Evolutionary conservation across 768 basidiomycete genomes (phyloP).

Genomic region (Tremella mesenterica): DNA sequence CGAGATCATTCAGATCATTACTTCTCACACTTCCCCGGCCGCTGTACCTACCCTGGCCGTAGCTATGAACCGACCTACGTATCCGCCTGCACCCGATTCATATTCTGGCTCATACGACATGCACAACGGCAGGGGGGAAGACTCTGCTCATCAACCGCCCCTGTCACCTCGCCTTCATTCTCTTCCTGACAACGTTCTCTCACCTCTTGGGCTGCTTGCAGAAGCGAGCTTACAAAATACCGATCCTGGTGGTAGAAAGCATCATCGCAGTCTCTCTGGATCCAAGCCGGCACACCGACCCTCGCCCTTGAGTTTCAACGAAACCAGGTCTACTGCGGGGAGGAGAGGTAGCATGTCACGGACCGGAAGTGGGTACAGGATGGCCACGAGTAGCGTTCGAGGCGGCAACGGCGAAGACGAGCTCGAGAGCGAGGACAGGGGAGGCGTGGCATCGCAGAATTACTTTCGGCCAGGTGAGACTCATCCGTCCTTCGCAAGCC

Average conservation of each 20-base stretch:
- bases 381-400: slow-evolving; percentile 32
- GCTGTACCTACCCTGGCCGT: slow-evolving; percentile 30
- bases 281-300: slow-evolving; percentile 16
- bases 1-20: slow-evolving; percentile 36
- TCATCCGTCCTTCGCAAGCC: too few species aligned
- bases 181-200: slow-evolving; percentile 82
- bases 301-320: slow-evolving; percentile 13
- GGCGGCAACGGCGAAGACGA: slow-evolving; percentile 43
- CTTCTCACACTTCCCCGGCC: slow-evolving; percentile 31
- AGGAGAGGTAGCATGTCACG: slow-evolving; percentile 9
- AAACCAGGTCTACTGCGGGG: background rate
- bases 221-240: slow-evolving; percentile 59
- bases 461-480: slow-evolving; percentile 85
- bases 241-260: slow-evolving; percentile 14
- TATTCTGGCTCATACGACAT: slow-evolving; percentile 12
- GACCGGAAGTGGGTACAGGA: slow-evolving; percentile 13
- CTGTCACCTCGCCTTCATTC: slow-evolving; percentile 80
- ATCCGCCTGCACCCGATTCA: slow-evolving; percentile 9
- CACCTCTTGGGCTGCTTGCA: slow-evolving; percentile 83
- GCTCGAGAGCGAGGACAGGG: slow-evolving; percentile 10
- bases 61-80: slow-evolving; percentile 28
- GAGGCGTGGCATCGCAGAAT: slow-evolving; percentile 68
- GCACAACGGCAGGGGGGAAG: slow-evolving; percentile 14
- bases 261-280: slow-evolving; percentile 3
- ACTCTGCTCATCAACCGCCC: slow-evolving; percentile 32